Percentiles rank a stretch among this genome's conserved stretches.
phyloP scores from a whole-genome alignment of 768 basidiomycete species.

The Symmetrospora coprosmae region DNA sequence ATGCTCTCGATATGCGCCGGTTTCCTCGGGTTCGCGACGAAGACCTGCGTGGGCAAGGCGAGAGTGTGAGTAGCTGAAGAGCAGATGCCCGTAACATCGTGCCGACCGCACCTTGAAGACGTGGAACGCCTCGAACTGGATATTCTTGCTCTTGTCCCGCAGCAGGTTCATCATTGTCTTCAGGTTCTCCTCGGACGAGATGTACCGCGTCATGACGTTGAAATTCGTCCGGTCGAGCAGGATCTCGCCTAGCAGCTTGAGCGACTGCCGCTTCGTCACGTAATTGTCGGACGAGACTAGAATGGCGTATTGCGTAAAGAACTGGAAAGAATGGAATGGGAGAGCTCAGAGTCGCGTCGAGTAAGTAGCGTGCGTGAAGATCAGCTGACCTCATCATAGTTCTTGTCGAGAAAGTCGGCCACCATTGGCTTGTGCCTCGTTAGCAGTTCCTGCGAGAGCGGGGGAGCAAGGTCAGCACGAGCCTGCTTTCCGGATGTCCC shows the following conservation, averaged over 20 bases:
- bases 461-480: not conserved
- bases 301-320: constrained; percentile 86
- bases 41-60: constrained; percentile 47
- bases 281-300: constrained; percentile 89
- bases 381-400: constrained; percentile 72
- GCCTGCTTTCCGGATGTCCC: no score
- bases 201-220: constrained; percentile 95
- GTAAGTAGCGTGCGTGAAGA: not conserved
- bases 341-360: not conserved
- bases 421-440: constrained; percentile 98
- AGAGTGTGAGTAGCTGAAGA: not conserved
- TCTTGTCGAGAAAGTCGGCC: constrained; percentile 86
- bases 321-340: constrained; percentile 43
- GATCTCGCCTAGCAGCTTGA: constrained; percentile 95
- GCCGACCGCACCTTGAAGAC: constrained; percentile 99
- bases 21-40: constrained; percentile 98
- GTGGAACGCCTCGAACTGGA: constrained; percentile 98
- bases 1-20: constrained; percentile 86
- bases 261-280: constrained; percentile 97
- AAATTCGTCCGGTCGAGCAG: constrained; percentile 94
- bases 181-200: constrained; percentile 82
- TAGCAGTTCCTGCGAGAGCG: constrained; percentile 54
- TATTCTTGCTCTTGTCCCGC: constrained; percentile 96
- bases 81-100: no score
- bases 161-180: constrained; percentile 99